Conservation (phyloP, 2,329 filamentous ascomycete genomes). For the Colletotrichum sp. region DNA sequence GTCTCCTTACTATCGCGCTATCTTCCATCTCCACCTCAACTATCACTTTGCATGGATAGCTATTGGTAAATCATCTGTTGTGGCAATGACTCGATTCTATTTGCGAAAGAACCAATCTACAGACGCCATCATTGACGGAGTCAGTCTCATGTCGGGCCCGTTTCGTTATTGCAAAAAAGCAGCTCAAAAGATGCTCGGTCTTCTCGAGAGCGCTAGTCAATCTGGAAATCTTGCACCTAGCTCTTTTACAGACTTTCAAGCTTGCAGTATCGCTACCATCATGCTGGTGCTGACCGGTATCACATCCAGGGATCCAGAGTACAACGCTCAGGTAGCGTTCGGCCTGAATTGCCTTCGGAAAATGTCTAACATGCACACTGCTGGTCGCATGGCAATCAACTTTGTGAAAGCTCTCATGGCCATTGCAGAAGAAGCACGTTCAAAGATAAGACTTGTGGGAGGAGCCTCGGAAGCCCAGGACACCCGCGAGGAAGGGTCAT, state of each 20-base stretch:
- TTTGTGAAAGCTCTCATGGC: slow-evolving; percentile 27
- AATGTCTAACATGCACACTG: slow-evolving; percentile 36
- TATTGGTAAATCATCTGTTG: slow-evolving; percentile 35
- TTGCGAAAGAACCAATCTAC: slow-evolving; percentile 10
- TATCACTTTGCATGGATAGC: slow-evolving; percentile 40
- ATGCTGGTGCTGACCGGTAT: slow-evolving; percentile 36
- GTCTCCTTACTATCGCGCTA: slow-evolving; percentile 31
- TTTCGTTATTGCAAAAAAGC: slow-evolving; percentile 30
- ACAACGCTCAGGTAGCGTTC: slow-evolving; percentile 30
- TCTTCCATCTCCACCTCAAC: slow-evolving; percentile 37
- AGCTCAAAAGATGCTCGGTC: slow-evolving; percentile 31
- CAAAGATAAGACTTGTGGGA: slow-evolving; percentile 4
- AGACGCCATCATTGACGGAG: not conserved
- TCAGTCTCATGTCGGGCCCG: not conserved
- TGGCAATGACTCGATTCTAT: slow-evolving; percentile 26
- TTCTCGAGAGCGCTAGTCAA: slow-evolving; percentile 31
- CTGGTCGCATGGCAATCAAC: slow-evolving; percentile 25
- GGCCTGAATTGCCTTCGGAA: slow-evolving; percentile 32
- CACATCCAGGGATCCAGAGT: slow-evolving; percentile 33
- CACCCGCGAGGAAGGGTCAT: not conserved
- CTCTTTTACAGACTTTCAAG: slow-evolving; percentile 43
- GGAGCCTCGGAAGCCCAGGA: not conserved
- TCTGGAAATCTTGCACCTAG: slow-evolving; percentile 35
- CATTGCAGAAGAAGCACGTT: slow-evolving; percentile 24
- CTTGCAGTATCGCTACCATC: slow-evolving; percentile 41